Conservation (phyloP, 2,329 filamentous ascomycete species). For the Ophiocordyceps camponoti-floridani region DNA sequence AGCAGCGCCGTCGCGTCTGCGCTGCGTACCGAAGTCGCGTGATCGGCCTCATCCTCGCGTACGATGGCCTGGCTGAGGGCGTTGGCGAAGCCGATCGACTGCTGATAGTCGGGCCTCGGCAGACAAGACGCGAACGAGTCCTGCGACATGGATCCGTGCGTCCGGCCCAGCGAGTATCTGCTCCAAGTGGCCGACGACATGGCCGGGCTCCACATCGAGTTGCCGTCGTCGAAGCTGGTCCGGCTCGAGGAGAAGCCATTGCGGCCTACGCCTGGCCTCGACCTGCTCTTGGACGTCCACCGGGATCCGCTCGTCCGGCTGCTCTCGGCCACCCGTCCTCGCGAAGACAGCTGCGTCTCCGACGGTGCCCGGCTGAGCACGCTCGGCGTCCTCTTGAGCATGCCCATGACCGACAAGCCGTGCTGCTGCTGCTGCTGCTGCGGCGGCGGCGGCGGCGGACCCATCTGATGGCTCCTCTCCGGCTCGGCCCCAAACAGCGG, state of each 20-base stretch:
- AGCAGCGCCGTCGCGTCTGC: slow-evolving; percentile 48
- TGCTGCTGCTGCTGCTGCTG: slow-evolving; percentile 30
- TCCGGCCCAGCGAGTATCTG: slow-evolving; percentile 80
- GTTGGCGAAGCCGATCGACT: slow-evolving; percentile 94
- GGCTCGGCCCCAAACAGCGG: slow-evolving; percentile 61
- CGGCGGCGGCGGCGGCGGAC: slow-evolving; percentile 8
- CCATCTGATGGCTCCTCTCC: slow-evolving; percentile 15
- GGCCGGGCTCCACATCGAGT: slow-evolving; percentile 76
- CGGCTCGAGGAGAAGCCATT: slow-evolving; percentile 79
- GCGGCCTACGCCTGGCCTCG: slow-evolving; percentile 52
- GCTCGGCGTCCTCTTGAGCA: slow-evolving; percentile 74
- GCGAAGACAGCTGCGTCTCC: slow-evolving; percentile 50
- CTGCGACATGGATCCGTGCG: slow-evolving; percentile 79
- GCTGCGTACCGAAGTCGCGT: slow-evolving; percentile 32
- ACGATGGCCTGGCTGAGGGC: slow-evolving; percentile 94
- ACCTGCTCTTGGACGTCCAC: slow-evolving; percentile 77
- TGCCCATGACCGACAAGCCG: slow-evolving; percentile 54
- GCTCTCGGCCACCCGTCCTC: slow-evolving; percentile 51
- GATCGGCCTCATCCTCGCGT: slow-evolving; percentile 54
- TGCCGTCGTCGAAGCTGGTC: slow-evolving; percentile 83
- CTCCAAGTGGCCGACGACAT: slow-evolving; percentile 88
- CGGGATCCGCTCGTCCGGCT: slow-evolving; percentile 37
- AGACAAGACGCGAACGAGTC: slow-evolving; percentile 71
- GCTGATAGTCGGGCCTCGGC: slow-evolving; percentile 69
- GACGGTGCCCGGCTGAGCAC: slow-evolving; percentile 87